Conservation (phyloP, 2,329 filamentous ascomycete species). For the Cytospora piceae region DNA sequence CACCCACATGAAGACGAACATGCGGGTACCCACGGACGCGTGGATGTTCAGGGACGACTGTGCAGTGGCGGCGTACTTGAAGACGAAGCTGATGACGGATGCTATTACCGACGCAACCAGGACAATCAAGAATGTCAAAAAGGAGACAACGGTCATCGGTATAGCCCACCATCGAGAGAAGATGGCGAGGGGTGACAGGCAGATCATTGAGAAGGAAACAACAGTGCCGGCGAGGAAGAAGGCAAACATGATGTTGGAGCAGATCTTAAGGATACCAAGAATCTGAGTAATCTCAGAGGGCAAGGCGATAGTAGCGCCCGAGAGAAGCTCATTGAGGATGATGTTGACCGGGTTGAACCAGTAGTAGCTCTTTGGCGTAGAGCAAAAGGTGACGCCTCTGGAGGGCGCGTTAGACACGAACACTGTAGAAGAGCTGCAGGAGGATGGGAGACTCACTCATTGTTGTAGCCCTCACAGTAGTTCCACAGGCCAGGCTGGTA, state of each 20-base stretch:
- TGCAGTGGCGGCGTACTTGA: constrained; percentile 73
- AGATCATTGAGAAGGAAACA: constrained; percentile 73
- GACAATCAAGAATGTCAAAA: constrained; percentile 68
- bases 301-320: constrained; percentile 81
- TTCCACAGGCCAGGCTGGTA: constrained; percentile 93
- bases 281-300: constrained; percentile 74
- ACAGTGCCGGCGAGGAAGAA: constrained; percentile 76
- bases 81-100: constrained; percentile 82
- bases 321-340: constrained; percentile 75
- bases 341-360: constrained; percentile 93
- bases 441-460: constrained; percentile 49
- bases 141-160: constrained; percentile 69
- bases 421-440: background rate
- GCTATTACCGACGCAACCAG: constrained; percentile 74
- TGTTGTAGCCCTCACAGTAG: constrained; percentile 84
- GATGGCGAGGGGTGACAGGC: constrained; percentile 62
- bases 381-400: constrained; percentile 77
- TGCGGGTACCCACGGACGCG: constrained; percentile 69
- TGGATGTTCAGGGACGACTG: constrained; percentile 77
- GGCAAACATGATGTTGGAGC: constrained; percentile 85
- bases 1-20: constrained; percentile 92
- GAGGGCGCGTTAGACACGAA: constrained; percentile 46
- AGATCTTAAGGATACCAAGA: constrained; percentile 72
- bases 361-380: constrained; percentile 69
- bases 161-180: constrained; percentile 64